These are phyloP conservation scores for Rutstroemia sp. DNA, from an alignment of 2,329 filamentous ascomycete species.

Conservation along the genomic window DNA sequence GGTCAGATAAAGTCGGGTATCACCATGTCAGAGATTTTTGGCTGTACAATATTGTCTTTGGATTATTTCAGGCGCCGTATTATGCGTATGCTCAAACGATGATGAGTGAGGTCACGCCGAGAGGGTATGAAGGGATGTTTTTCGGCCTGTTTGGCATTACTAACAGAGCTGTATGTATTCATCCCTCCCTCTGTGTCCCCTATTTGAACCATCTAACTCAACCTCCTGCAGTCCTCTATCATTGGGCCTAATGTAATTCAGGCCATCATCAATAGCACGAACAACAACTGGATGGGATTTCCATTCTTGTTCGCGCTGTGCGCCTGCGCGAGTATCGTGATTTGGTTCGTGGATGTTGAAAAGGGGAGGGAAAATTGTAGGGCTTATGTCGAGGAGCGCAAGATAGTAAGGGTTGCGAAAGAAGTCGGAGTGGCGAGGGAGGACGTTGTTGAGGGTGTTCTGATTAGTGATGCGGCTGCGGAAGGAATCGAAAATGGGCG, in stretches of 20 bases:
- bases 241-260: constrained; percentile 38
- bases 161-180: constrained; percentile 33
- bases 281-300: constrained; percentile 38
- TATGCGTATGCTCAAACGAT: constrained; percentile 38
- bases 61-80: constrained; percentile 36
- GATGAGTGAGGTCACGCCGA: constrained; percentile 37
- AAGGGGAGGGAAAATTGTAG: constrained; percentile 34
- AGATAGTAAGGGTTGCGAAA: constrained; percentile 24
- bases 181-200: background rate
- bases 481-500: background rate
- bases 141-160: constrained; percentile 38
- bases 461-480: background rate
- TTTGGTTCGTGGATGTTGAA: constrained; percentile 35
- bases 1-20: constrained; percentile 34
- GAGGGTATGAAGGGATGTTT: constrained; percentile 38
- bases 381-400: constrained; percentile 32
- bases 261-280: constrained; percentile 35
- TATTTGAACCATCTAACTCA: background rate
- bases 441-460: constrained; percentile 16
- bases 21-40: constrained; percentile 35
- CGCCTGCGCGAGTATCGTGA: constrained; percentile 31
- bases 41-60: constrained; percentile 37
- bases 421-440: constrained; percentile 24
- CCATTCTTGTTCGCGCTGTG: constrained; percentile 36
- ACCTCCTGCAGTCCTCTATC: constrained; percentile 31